These are phyloP conservation scores for Umbelopsis isabellina DNA, from an alignment of 192 early-diverging fungal genomes.

Conservation along the genomic window DNA sequence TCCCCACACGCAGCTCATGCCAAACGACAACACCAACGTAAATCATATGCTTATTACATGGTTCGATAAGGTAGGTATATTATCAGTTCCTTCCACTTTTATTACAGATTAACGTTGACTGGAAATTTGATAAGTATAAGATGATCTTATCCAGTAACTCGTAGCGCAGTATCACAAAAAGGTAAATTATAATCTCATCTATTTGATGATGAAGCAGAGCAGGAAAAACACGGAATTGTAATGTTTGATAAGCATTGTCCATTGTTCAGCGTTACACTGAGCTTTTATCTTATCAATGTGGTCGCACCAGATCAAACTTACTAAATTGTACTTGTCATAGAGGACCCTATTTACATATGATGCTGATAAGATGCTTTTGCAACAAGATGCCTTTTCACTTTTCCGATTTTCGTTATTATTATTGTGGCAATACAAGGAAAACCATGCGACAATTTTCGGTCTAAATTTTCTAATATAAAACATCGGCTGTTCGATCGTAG, in stretches of 20 bases:
- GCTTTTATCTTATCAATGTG: constrained; percentile 12
- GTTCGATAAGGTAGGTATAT: neutral
- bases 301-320: constrained; percentile 12
- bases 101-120: too few relatives aligned
- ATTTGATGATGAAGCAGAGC: neutral
- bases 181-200: too few relatives aligned
- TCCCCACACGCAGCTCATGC: neutral
- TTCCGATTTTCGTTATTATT: too few relatives aligned
- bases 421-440: too few relatives aligned
- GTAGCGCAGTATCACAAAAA: too few relatives aligned
- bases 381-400: too few relatives aligned
- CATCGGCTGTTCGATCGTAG: too few relatives aligned
- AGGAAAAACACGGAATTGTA: constrained; percentile 17
- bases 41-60: neutral
- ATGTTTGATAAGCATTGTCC: constrained; percentile 14
- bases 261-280: constrained; percentile 18
- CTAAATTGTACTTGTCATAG: too few relatives aligned
- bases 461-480: too few relatives aligned
- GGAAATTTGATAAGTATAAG: neutral
- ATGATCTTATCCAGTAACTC: neutral
- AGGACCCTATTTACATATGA: too few relatives aligned
- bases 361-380: too few relatives aligned
- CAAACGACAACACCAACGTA: neutral
- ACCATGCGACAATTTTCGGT: too few relatives aligned
- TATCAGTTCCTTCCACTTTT: neutral